phyloP scores from a whole-genome alignment of 1,139 yeast species.

The Blastobotrys elegans region DNA sequence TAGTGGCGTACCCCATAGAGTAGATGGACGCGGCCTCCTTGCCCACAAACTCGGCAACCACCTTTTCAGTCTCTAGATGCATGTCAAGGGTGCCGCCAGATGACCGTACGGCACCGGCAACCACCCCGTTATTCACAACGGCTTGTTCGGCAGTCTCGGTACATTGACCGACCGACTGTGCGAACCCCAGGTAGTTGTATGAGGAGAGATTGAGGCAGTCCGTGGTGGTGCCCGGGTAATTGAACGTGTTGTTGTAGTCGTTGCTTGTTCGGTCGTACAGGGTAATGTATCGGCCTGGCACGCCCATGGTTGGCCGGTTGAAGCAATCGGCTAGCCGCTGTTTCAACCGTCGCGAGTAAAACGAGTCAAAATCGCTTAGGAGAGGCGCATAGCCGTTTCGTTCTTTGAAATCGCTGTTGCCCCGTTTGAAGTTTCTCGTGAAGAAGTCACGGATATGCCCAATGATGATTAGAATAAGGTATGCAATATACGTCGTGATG shows the following conservation, averaged over 20 bases:
- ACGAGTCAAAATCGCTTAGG: slow-evolving; percentile 89
- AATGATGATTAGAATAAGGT: slow-evolving; percentile 72
- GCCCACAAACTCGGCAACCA: slow-evolving; percentile 83
- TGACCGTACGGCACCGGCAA: slow-evolving; percentile 74
- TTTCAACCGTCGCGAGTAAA: slow-evolving; percentile 88
- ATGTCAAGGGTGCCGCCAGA: slow-evolving; percentile 72
- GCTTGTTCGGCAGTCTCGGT: slow-evolving; percentile 69
- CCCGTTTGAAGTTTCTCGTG: slow-evolving; percentile 64
- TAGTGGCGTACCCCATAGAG: slow-evolving; percentile 95
- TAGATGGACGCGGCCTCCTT: slow-evolving; percentile 83
- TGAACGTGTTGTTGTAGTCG: slow-evolving; percentile 53
- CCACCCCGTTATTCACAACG: slow-evolving; percentile 65
- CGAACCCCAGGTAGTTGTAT: slow-evolving; percentile 93
- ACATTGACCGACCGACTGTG: slow-evolving; percentile 89
- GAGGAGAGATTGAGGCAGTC: slow-evolving; percentile 85
- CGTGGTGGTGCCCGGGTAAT: slow-evolving; percentile 67
- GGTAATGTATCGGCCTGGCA: slow-evolving; percentile 87
- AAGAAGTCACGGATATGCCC: slow-evolving; percentile 91
- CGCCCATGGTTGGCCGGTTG: slow-evolving; percentile 93
- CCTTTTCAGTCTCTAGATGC: slow-evolving; percentile 67
- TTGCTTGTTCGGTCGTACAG: slow-evolving; percentile 71
- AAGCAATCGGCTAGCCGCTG: slow-evolving; percentile 90
- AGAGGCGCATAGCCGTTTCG: slow-evolving; percentile 93
- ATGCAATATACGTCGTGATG: slow-evolving; percentile 77
- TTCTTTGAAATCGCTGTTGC: slow-evolving; percentile 61